Evolutionary conservation across 208 protist genomes (phyloP).

Genomic region (Herpetomonas samuelpessoai): DNA sequence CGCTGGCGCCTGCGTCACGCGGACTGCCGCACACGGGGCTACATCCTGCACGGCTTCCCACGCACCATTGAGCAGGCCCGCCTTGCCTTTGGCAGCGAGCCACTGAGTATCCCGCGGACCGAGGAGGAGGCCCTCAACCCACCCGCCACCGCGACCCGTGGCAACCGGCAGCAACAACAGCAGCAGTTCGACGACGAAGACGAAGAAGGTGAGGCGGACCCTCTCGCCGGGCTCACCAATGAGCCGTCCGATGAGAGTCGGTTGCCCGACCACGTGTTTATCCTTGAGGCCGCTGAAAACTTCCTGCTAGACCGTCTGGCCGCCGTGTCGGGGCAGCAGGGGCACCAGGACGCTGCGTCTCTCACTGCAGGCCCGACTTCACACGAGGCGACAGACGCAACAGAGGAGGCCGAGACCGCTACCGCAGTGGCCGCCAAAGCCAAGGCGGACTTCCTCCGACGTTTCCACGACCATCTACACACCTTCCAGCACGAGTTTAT

Average conservation of each 20-base stretch:
- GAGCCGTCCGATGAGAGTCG: conserved; percentile 42
- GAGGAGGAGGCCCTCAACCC: conserved; percentile 77
- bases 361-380: background rate
- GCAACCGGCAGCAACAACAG: background rate
- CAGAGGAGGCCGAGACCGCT: conserved; percentile 14
- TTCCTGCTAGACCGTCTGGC: conserved; percentile 74
- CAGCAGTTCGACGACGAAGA: conserved; percentile 11
- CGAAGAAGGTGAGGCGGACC: conserved; percentile 10
- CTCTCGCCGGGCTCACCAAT: conserved; percentile 37
- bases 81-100: conserved; percentile 69
- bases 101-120: conserved; percentile 50
- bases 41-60: conserved; percentile 91
- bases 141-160: conserved; percentile 7
- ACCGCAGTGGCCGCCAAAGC: conserved; percentile 1
- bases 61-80: conserved; percentile 77
- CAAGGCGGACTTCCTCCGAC: conserved; percentile 33
- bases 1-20: conserved; percentile 80
- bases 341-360: background rate
- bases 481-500: conserved; percentile 56
- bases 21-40: conserved; percentile 91
- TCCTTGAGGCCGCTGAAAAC: conserved; percentile 70
- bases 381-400: background rate
- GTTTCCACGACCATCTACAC: conserved; percentile 58
- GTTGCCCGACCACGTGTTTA: conserved; percentile 76
- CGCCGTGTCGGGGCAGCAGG: conserved; percentile 13